Evolutionary conservation across 345 rosid genomes (phyloP).

Genomic region (Citrus mangshanensis): DNA sequence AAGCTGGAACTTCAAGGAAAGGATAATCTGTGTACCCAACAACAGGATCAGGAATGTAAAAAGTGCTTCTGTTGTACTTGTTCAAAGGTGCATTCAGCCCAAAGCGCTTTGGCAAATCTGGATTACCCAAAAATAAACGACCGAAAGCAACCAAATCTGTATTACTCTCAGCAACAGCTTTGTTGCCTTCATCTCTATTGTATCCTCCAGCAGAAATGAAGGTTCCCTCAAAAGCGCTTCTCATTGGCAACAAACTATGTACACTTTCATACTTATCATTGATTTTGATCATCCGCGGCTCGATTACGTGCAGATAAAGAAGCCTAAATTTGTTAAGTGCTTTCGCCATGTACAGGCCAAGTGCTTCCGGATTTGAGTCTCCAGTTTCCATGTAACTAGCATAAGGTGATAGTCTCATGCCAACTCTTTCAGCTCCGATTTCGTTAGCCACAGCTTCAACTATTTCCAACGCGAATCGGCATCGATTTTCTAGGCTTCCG

Average conservation of each 20-base stretch:
- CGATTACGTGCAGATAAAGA: slow-evolving; percentile 36
- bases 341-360: slow-evolving; percentile 38
- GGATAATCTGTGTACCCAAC: neutral
- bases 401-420: neutral
- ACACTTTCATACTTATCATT: slow-evolving; percentile 12
- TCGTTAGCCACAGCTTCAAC: slow-evolving; percentile 23
- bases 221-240: slow-evolving; percentile 35
- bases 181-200: slow-evolving; percentile 32
- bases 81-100: slow-evolving; percentile 33
- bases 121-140: slow-evolving; percentile 38
- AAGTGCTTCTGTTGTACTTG: slow-evolving; percentile 12
- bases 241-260: slow-evolving; percentile 27
- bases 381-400: slow-evolving; percentile 15
- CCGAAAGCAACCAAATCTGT: slow-evolving; percentile 11
- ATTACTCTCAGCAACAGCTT: slow-evolving; percentile 23
- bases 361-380: slow-evolving; percentile 40
- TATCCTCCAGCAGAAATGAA: slow-evolving; percentile 43
- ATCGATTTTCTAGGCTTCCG: no score
- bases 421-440: no score
- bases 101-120: slow-evolving; percentile 40
- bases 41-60: no score
- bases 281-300: slow-evolving; percentile 24
- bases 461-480: slow-evolving; percentile 3
- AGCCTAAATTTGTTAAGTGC: slow-evolving; percentile 29
- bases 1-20: no score